Percentiles rank a stretch among this genome's conserved stretches.
Conservation (phyloP, 108 stramenopile species). For the Mayamaea pseudoterrestris region DNA sequence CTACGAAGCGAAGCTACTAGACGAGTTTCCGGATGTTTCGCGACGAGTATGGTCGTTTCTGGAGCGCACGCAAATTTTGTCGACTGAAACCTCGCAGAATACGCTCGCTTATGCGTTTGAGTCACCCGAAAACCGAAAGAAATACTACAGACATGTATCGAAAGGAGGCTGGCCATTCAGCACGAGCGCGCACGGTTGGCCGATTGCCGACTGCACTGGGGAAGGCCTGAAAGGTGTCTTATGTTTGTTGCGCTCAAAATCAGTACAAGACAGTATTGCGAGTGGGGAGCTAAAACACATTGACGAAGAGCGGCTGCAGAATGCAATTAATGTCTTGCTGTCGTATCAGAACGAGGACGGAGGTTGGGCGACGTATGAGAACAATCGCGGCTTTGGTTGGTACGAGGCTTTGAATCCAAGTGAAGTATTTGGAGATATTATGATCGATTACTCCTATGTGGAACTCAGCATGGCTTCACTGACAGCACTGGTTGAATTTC, state of each 20-base stretch:
- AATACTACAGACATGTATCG: slow-evolving; percentile 88
- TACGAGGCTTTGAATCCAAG: slow-evolving; percentile 95
- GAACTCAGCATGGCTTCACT: slow-evolving; percentile 95
- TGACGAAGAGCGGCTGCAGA: slow-evolving; percentile 46
- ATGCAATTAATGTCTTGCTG: slow-evolving; percentile 80
- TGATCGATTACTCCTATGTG: slow-evolving; percentile 99
- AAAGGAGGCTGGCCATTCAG: slow-evolving; percentile 98
- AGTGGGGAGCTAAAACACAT: slow-evolving; percentile 33
- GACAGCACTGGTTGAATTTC: slow-evolving; percentile 86
- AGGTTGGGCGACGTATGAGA: slow-evolving; percentile 98
- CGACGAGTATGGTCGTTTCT: slow-evolving; percentile 67
- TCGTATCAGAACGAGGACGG: slow-evolving; percentile 95
- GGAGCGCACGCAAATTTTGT: slow-evolving; percentile 80
- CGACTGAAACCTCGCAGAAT: slow-evolving; percentile 58
- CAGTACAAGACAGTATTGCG: slow-evolving; percentile 34
- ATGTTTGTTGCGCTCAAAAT: slow-evolving; percentile 49
- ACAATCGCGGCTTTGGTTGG: slow-evolving; percentile 94
- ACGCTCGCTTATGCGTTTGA: slow-evolving; percentile 71
- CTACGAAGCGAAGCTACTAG: slow-evolving; percentile 63
- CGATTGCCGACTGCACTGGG: slow-evolving; percentile 96
- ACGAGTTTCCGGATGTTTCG: slow-evolving; percentile 62
- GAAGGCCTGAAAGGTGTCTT: slow-evolving; percentile 90
- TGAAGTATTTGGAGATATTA: slow-evolving; percentile 98
- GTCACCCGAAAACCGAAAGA: slow-evolving; percentile 50
- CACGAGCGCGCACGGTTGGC: slow-evolving; percentile 98